phyloP scores from a whole-genome alignment of 129 eudicot species.

The Arctium lappa region DNA sequence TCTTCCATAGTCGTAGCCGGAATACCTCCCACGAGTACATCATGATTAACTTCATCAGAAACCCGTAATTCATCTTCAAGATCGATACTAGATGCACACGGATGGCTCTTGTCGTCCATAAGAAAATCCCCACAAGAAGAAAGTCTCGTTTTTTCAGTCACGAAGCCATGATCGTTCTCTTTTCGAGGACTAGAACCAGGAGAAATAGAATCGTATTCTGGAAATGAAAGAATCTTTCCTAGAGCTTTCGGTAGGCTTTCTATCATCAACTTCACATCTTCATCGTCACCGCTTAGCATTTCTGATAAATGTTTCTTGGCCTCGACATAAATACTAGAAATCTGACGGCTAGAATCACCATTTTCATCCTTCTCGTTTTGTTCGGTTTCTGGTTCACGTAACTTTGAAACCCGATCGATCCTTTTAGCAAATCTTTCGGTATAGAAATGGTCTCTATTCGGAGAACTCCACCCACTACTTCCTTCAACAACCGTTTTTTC shows the following conservation, averaged over 20 bases:
- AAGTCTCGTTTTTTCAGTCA: constrained; percentile 22
- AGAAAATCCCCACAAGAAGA: constrained; percentile 20
- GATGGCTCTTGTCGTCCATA: constrained; percentile 15
- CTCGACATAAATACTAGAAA: constrained; percentile 60
- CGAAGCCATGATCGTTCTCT: constrained; percentile 23
- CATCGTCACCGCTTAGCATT: constrained; percentile 59
- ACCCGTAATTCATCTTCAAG: constrained; percentile 25
- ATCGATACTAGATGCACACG: background rate
- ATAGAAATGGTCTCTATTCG: constrained; percentile 79
- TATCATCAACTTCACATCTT: constrained; percentile 34
- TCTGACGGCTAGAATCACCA: constrained; percentile 19
- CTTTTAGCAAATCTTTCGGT: constrained; percentile 57
- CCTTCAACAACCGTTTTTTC: constrained; percentile 57
- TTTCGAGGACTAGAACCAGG: constrained; percentile 47
- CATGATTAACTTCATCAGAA: constrained; percentile 22
- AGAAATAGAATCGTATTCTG: constrained; percentile 46
- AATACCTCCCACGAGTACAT: constrained; percentile 25
- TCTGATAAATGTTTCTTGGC: constrained; percentile 92
- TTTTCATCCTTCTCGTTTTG: constrained; percentile 26
- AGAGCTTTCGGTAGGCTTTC: constrained; percentile 56
- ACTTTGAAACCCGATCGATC: constrained; percentile 38
- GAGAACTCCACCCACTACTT: constrained; percentile 71
- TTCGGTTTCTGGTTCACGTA: constrained; percentile 28
- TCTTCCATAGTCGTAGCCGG: constrained; percentile 20
- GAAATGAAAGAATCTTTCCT: constrained; percentile 62